Evolutionary conservation across 331 rosid genomes (phyloP).

Genomic region (Phaseolus coccineus): DNA sequence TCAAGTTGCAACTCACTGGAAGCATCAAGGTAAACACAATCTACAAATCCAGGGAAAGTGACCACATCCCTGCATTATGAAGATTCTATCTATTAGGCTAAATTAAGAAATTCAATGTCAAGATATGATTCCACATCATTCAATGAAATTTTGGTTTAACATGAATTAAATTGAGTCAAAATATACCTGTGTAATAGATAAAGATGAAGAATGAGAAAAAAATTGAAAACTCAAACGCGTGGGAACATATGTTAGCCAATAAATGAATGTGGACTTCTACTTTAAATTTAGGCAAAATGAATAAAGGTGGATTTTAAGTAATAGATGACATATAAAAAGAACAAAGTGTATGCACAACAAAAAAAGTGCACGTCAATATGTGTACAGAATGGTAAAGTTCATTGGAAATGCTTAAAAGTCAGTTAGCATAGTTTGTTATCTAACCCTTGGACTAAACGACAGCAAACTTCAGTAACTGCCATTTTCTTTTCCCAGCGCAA

Average conservation of each 20-base stretch:
- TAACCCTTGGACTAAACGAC: constrained; percentile 37
- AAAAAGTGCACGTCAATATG: constrained; percentile 12
- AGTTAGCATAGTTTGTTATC: constrained; percentile 31
- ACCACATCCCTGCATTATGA: constrained; percentile 69
- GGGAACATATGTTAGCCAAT: constrained; percentile 16
- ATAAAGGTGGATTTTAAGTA: not conserved
- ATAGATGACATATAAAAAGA: constrained; percentile 1
- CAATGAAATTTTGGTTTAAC: constrained; percentile 35
- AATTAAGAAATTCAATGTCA: constrained; percentile 33
- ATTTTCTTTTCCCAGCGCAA: constrained; percentile 2
- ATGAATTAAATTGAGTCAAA: constrained; percentile 31
- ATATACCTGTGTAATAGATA: constrained; percentile 20
- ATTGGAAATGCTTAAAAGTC: constrained; percentile 15
- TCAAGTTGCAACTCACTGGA: constrained; percentile 77
- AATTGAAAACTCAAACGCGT: constrained; percentile 3
- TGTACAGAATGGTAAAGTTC: constrained; percentile 4
- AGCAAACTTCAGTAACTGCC: constrained; percentile 32
- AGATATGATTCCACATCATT: constrained; percentile 25
- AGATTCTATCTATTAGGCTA: constrained; percentile 40
- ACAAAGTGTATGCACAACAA: constrained; percentile 4
- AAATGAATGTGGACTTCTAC: constrained; percentile 35
- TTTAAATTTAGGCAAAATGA: constrained; percentile 20
- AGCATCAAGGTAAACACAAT: constrained; percentile 77
- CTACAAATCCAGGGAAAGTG: constrained; percentile 96
- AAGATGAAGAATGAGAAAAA: constrained; percentile 15